Conservation (phyloP, 176 grass and related monocot species). For the Musa acuminata region DNA sequence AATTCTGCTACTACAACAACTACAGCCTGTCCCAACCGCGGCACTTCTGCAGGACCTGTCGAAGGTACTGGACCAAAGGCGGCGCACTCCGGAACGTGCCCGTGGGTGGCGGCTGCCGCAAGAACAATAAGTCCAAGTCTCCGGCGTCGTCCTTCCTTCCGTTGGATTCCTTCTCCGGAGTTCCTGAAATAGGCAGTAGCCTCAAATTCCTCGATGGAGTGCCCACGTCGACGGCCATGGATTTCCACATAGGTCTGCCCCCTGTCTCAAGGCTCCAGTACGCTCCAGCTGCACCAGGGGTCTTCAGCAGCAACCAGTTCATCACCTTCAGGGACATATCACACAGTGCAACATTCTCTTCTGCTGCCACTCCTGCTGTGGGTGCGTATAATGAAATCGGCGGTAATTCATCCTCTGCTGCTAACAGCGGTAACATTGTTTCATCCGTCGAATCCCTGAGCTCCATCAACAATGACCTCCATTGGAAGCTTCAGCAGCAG, state of each 20-base stretch:
- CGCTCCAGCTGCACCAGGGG: no score
- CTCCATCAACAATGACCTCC: conserved; percentile 94
- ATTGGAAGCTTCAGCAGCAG: conserved; percentile 95
- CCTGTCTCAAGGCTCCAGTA: no score
- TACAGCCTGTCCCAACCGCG: conserved; percentile 89
- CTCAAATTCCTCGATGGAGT: conserved; percentile 19
- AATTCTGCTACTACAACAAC: conserved; percentile 99
- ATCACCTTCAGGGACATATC: not conserved
- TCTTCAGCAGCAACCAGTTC: no score
- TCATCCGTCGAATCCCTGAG: conserved; percentile 93
- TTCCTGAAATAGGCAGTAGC: conserved; percentile 12
- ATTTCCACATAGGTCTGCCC: conserved; percentile 40
- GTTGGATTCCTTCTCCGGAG: not conserved
- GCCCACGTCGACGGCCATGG: not conserved
- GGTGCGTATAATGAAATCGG: no score
- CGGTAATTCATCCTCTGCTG: not conserved
- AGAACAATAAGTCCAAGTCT: conserved; percentile 75
- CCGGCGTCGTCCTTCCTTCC: conserved; percentile 18
- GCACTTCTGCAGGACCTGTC: conserved; percentile 94
- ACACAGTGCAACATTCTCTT: not conserved
- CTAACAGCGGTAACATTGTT: conserved; percentile 30
- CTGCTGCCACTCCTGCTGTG: not conserved
- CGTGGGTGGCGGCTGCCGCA: conserved; percentile 82
- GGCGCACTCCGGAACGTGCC: conserved; percentile 95
- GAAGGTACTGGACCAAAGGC: conserved; percentile 96